Conservation (phyloP, 768 basidiomycete species). For the Terana coerulea region DNA sequence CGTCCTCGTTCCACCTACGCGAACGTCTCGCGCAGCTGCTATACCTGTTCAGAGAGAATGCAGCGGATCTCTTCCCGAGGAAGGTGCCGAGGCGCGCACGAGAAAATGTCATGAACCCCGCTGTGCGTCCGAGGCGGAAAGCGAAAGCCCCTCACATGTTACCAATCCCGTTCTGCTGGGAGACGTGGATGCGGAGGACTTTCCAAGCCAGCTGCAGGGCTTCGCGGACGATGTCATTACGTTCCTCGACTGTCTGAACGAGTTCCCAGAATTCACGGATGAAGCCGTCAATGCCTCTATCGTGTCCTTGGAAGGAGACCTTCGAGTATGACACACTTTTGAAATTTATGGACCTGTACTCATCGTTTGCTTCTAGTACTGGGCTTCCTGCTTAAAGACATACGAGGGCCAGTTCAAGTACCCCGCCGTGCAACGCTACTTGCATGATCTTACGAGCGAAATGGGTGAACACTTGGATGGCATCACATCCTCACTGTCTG, state of each 20-base stretch:
- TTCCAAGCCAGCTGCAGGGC: conserved; percentile 60
- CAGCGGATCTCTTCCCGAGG: conserved; percentile 70
- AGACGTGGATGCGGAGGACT: conserved; percentile 58
- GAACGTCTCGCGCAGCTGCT: conserved; percentile 65
- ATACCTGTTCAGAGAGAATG: conserved; percentile 71
- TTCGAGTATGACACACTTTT: conserved; percentile 43
- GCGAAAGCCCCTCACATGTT: conserved; percentile 35
- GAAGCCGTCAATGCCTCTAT: conserved; percentile 69
- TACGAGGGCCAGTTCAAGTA: conserved; percentile 69
- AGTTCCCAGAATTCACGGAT: conserved; percentile 76
- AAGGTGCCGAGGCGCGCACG: conserved; percentile 46
- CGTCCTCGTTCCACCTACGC: conserved; percentile 68
- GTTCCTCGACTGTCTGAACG: conserved; percentile 68
- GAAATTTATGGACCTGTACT: background rate
- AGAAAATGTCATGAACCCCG: conserved; percentile 36
- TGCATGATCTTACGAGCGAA: conserved; percentile 70
- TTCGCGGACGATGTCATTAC: conserved; percentile 65
- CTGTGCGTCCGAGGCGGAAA: conserved; percentile 29
- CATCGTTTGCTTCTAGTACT: conserved; percentile 48
- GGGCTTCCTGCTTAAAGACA: conserved; percentile 67
- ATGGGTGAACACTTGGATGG: conserved; percentile 72
- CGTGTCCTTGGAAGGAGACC: conserved; percentile 62
- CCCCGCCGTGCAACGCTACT: conserved; percentile 68
- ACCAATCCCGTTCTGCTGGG: conserved; percentile 51
- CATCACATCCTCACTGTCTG: conserved; percentile 61